Evolutionary conservation across 257 asterid genomes (phyloP).

Genomic region (Capsicum chinense): DNA sequence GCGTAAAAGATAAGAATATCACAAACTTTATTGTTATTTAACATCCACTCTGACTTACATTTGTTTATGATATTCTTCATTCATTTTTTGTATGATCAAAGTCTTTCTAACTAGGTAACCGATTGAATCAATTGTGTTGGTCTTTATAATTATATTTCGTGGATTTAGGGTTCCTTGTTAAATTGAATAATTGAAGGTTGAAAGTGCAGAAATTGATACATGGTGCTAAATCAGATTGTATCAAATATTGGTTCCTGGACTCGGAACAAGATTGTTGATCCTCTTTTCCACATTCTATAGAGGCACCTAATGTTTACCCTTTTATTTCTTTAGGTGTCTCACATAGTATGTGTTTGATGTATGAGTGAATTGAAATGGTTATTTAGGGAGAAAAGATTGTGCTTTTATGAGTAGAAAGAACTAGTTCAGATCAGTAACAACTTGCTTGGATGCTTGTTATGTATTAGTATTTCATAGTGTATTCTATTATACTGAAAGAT

Average conservation of each 20-base stretch:
- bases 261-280: slow-evolving; percentile 62
- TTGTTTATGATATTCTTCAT: not conserved
- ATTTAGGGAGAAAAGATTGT: too few relatives aligned
- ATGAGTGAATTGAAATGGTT: too few relatives aligned
- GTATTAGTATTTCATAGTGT: too few relatives aligned
- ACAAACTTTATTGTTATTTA: not conserved
- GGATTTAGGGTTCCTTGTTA: not conserved
- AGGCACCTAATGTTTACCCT: slow-evolving; percentile 40
- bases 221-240: slow-evolving; percentile 47
- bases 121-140: not conserved
- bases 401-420: too few relatives aligned
- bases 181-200: not conserved
- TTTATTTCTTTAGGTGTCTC: too few relatives aligned
- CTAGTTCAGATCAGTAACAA: too few relatives aligned
- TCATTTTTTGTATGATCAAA: not conserved
- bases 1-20: not conserved
- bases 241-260: slow-evolving; percentile 61
- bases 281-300: slow-evolving; percentile 79
- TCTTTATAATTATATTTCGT: not conserved
- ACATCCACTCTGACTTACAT: too few relatives aligned
- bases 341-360: too few relatives aligned
- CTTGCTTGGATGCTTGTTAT: too few relatives aligned
- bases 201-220: not conserved
- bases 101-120: not conserved
- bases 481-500: too few relatives aligned